Evolutionary conservation across 2,329 filamentous ascomycete genomes (phyloP), one percentile per base, ranked within the genome.

Genomic region (Colletotrichum sp.): DNA sequence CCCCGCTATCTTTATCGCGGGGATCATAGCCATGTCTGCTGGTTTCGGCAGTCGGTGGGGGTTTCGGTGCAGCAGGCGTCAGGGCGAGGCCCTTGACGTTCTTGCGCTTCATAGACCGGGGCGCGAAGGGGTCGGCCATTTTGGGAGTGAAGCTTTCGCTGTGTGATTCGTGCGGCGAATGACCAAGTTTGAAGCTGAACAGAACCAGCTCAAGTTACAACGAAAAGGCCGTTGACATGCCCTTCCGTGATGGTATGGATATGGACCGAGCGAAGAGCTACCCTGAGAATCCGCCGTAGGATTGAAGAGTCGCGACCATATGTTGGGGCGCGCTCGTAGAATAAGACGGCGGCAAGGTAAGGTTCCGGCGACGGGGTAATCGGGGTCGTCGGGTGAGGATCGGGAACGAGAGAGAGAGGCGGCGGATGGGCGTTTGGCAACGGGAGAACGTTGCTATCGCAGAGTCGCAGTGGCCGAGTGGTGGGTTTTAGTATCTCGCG

Each of bases 51-150:
- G 95, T 93, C 70, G 93, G 92, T 71, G 92, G 87, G 66, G 92
- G 88, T 77, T 95, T 95, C 57, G 95, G 93, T 63, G 94, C 90
- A 28, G 94, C 93, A 66, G 95, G 93, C 81, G 92, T 96, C 83
- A 99, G 90, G 79, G 96, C 96, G 67, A 99, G 93, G 48, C 96
- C 96, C 88, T 99, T 99, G 86, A 98, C 94, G 85, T 99, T 99
- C 92, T 99, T 98, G 90, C 96, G 94, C 93, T 98, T 99, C 93
- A 99, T 94, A 77, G 97, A 98, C 86, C 92, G 91, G 86, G 91
- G 91, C 78, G 91, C 90, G 80, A 93, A 93, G 39, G 86, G 82
- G 81, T 93, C 92, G 80, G 90, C 89, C 92, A 93, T 93, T 83
- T 79, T 84, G 83, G 80, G 52, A 55, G 21, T 60, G 28, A 4